A percentile compares a stretch with the other conserved stretches of the same genome.
Conservation (phyloP, 1,139 yeast species). For the Blastobotrys niveus region DNA sequence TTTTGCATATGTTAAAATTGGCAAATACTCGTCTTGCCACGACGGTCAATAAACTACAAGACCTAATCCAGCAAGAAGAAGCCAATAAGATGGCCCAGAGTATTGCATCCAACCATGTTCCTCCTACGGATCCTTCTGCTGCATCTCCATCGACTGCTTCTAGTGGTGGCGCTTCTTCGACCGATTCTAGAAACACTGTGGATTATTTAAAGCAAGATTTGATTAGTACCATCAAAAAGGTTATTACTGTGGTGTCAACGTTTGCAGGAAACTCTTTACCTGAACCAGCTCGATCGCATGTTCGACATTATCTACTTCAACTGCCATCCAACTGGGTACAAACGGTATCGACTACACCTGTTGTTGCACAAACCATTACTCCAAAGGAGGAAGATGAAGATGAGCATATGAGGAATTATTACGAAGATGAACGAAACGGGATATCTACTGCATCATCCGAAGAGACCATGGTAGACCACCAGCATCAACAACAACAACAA, state of each 20-base stretch:
- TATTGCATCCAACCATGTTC: constrained; percentile 27
- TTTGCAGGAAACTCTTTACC: constrained; percentile 70
- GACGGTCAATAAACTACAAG: constrained; percentile 59
- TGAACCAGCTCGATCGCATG: constrained; percentile 80
- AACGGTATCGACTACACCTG: constrained; percentile 27
- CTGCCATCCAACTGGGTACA: constrained; percentile 64
- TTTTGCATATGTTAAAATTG: constrained; percentile 64
- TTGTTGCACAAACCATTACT: background rate
- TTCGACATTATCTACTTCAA: constrained; percentile 68
- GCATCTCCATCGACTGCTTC: constrained; percentile 15
- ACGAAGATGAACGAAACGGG: no score
- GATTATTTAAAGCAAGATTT: constrained; percentile 67
- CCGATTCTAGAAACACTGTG: constrained; percentile 26
- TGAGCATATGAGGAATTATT: background rate
- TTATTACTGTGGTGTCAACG: constrained; percentile 77
- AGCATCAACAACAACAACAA: constrained; percentile 4
- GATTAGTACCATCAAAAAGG: constrained; percentile 80
- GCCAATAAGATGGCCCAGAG: constrained; percentile 26
- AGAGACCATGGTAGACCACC: background rate
- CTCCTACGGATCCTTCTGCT: no score
- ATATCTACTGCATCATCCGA: background rate
- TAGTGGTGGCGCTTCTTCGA: constrained; percentile 3
- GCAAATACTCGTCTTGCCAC: constrained; percentile 68
- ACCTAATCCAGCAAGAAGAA: constrained; percentile 42
- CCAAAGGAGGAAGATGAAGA: constrained; percentile 8